Base-by-base conservation (phyloP, 176 grass and related monocot genomes). In the Cenchrus fungigraminus region DNA sequence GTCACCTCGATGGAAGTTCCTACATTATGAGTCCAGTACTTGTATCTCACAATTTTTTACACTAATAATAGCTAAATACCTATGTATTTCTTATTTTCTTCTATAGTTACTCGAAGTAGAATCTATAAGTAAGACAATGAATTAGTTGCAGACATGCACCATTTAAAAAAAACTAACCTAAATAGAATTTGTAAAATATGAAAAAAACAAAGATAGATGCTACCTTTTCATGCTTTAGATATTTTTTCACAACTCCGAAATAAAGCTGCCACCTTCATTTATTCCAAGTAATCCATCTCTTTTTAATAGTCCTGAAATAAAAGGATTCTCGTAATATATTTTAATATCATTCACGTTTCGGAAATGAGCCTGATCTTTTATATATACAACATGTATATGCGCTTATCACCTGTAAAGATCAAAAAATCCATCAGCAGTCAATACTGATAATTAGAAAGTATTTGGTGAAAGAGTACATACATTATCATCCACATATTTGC, bases 351-450 rank as follows among this genome's bases (percentile, higher is more conserved):
- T 61, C 6, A 16, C 20, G 8, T 3, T 45, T 16, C 17, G 42
- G 8, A 11, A 1, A 6, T 19, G 44, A 49, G 4, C n/a, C 19
- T 79, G 76, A 1, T 65, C 59, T 25, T 25, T 25, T 25, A 20
- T 65, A 64, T 15, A 79, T 31, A 65, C 77, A 79, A 65, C 60
- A 65, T 49, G 44, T 52, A 50, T 65, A 49, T n/a, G 77, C 40
- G 4, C 22, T 64, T 2, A 15, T 55, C 14, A 55, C 53, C 53
- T 55, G 53, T 55, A 5, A 55, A 55, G 3, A 1, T 55, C 3
- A 15, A 16, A 16, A 5, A 16, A 55, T 55, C 16, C 5, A 55
- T 5, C 15, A 16, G 16, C 15, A 3, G 5, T 16, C 15, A 55
- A 55, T 55, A 50, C 16, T 16, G 14, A 55, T 55, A 12, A 12